Evolutionary conservation across 2,329 filamentous ascomycete genomes (phyloP).

Genomic region (Ophiocordyceps camponoti-floridani): DNA sequence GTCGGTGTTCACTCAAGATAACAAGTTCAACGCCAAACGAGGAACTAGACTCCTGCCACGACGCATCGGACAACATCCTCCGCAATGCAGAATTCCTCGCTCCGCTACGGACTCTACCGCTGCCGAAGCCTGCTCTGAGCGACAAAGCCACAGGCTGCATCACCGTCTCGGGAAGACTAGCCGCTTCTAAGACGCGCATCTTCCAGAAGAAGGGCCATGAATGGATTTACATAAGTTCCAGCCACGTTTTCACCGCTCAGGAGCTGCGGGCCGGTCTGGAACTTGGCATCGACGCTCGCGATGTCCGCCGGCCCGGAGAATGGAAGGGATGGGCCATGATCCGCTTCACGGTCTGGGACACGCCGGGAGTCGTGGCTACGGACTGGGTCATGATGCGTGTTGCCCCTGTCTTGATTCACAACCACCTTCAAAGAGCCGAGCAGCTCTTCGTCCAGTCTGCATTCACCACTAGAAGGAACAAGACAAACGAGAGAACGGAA

Average conservation of each 20-base stretch:
- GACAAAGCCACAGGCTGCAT: conserved; percentile 6
- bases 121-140: conserved; percentile 1
- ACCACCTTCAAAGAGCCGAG: conserved; percentile 14
- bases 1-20: conserved; percentile 10
- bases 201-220: background rate
- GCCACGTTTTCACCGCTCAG: conserved; percentile 11
- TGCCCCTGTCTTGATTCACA: conserved; percentile 19
- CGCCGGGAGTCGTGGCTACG: conserved; percentile 1
- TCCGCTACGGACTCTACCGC: conserved; percentile 13
- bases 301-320: conserved; percentile 6
- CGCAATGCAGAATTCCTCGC: conserved; percentile 13
- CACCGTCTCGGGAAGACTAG: conserved; percentile 9
- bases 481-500: background rate
- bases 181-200: background rate
- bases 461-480: background rate
- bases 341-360: conserved; percentile 12
- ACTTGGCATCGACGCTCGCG: conserved; percentile 18
- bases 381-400: conserved; percentile 15
- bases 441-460: conserved; percentile 9
- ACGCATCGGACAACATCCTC: conserved; percentile 16
- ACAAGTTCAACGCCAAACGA: conserved; percentile 5
- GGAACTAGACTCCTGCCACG: conserved; percentile 14
- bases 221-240: conserved; percentile 10
- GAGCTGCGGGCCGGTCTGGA: conserved; percentile 12
- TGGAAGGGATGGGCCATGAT: conserved; percentile 13